Percentiles rank a stretch among this genome's conserved stretches.
Conservation (phyloP, 2,329 filamentous ascomycete species). For the Aphanocladium album region DNA sequence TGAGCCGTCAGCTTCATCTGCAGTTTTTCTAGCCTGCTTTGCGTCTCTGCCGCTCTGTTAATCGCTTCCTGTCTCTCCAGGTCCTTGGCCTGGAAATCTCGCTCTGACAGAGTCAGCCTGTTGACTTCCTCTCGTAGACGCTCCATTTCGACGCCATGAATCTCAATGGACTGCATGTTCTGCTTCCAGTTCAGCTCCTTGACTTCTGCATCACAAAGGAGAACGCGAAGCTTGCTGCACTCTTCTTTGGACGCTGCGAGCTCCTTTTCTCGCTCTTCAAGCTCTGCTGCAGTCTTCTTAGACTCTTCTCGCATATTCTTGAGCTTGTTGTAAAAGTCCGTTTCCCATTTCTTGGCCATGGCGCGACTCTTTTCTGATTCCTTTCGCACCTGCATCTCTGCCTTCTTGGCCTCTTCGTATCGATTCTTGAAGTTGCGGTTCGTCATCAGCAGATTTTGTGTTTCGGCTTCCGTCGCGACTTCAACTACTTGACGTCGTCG, state of each 20-base stretch:
- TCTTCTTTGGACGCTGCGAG: conserved; percentile 55
- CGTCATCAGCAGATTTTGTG: conserved; percentile 71
- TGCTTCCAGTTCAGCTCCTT: conserved; percentile 61
- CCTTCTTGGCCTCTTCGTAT: conserved; percentile 66
- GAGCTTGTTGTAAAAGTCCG: conserved; percentile 62
- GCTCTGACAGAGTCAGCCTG: conserved; percentile 55
- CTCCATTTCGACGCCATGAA: conserved; percentile 56
- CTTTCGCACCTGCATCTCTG: conserved; percentile 64
- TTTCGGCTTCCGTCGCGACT: conserved; percentile 74
- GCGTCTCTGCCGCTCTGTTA: conserved; percentile 53
- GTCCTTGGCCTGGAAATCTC: conserved; percentile 60
- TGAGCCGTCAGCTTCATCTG: conserved; percentile 51
- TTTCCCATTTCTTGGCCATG: conserved; percentile 74
- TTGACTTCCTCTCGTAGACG: conserved; percentile 54
- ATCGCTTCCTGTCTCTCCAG: conserved; percentile 52
- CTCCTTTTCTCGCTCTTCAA: conserved; percentile 52
- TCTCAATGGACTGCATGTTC: conserved; percentile 57
- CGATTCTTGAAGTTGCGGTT: conserved; percentile 70
- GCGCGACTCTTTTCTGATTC: conserved; percentile 68
- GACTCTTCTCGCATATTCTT: conserved; percentile 64
- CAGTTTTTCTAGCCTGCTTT: conserved; percentile 54
- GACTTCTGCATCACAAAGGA: conserved; percentile 65
- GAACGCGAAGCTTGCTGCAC: conserved; percentile 56
- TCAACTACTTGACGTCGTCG: conserved; percentile 70
- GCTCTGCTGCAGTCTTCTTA: conserved; percentile 57